A percentile compares a stretch with the other conserved stretches of the same genome.
Conservation (phyloP, 352 stramenopile genomes). For the Phytophthora brassicae region DNA sequence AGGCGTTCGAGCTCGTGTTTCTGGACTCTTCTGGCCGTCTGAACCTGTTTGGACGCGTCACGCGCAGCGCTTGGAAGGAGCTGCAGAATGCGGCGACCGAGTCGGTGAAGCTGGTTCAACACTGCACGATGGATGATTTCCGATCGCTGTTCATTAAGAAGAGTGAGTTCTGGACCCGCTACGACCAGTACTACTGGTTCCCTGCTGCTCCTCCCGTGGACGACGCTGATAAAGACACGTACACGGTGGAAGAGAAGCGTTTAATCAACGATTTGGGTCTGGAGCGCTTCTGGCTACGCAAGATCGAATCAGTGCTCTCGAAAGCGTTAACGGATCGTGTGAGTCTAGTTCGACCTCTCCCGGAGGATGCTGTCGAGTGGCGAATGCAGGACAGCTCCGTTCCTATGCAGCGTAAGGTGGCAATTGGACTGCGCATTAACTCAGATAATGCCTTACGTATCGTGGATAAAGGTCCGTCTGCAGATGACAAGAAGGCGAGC, state of each 20-base stretch:
- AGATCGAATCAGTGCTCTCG: conserved; percentile 51
- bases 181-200: conserved; percentile 88
- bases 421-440: conserved; percentile 82
- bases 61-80: conserved; percentile 66
- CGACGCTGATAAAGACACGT: conserved; percentile 58
- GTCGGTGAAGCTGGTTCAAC: conserved; percentile 59
- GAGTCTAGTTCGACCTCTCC: conserved; percentile 53
- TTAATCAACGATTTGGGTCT: conserved; percentile 74
- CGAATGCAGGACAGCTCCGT: conserved; percentile 38
- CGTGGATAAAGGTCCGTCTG: conserved; percentile 88
- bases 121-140: conserved; percentile 74
- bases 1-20: conserved; percentile 74
- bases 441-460: conserved; percentile 74
- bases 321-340: conserved; percentile 72
- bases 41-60: conserved; percentile 77
- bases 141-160: conserved; percentile 83
- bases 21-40: conserved; percentile 73
- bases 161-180: conserved; percentile 79
- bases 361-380: conserved; percentile 54
- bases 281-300: conserved; percentile 68
- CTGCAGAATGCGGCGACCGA: conserved; percentile 65
- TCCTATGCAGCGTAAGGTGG: conserved; percentile 58
- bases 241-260: conserved; percentile 68
- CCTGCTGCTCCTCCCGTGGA: conserved; percentile 52
- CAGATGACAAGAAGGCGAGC: conserved; percentile 76